phyloP scores from a whole-genome alignment of 2,329 filamentous ascomycete genomes.

The Talaromyces rugulosus region DNA sequence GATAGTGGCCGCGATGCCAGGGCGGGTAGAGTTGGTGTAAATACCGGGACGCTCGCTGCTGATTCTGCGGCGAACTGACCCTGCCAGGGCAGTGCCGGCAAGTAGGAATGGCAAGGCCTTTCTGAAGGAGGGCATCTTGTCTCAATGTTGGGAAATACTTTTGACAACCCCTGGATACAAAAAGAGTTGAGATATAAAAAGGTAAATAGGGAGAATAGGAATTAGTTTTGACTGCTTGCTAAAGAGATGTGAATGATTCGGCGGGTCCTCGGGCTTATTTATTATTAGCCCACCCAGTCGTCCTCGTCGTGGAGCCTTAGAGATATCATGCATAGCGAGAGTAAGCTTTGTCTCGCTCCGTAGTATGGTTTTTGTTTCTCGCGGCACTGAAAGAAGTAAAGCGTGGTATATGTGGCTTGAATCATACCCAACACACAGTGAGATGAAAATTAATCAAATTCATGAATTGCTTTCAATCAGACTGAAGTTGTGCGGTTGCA shows the following conservation, averaged over 20 bases:
- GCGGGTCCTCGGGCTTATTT: neutral
- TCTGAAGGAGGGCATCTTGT: slow-evolving; percentile 3
- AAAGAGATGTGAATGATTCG: neutral
- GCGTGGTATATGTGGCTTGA: neutral
- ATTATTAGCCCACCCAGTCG: neutral
- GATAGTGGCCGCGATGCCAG: slow-evolving; percentile 3
- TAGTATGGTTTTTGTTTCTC: neutral
- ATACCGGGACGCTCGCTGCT: slow-evolving; percentile 3
- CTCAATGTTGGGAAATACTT: neutral
- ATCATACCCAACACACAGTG: neutral
- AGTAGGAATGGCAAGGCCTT: slow-evolving; percentile 8
- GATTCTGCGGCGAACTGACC: neutral
- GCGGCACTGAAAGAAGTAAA: neutral
- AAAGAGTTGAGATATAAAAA: neutral
- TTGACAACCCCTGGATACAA: neutral
- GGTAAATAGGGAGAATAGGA: neutral
- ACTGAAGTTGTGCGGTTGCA: neutral
- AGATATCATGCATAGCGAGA: neutral
- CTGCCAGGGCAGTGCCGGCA: slow-evolving; percentile 1
- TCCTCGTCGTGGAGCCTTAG: neutral
- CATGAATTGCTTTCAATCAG: neutral
- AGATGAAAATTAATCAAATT: neutral
- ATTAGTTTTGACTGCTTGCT: neutral
- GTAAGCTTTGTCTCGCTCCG: neutral
- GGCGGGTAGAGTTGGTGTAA: slow-evolving; percentile 4